Evolutionary conservation across 1,284 basidiomycete genomes (phyloP), one percentile per base, ranked within the genome.

Genomic region (Inonotus obliquus): DNA sequence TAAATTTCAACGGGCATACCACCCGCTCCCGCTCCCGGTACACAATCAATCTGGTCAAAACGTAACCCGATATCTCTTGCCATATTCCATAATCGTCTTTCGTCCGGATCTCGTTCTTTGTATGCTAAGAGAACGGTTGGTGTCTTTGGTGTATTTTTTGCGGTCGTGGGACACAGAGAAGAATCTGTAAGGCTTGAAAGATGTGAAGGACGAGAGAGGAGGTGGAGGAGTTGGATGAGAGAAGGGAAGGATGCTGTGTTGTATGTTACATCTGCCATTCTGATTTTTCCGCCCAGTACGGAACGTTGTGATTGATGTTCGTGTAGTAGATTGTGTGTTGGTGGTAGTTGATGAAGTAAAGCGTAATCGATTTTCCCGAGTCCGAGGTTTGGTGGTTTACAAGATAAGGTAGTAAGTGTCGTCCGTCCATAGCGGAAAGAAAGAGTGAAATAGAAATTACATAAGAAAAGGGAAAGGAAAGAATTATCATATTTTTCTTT

Each of bases 221-320:
- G 4, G 9, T 32, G 4, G 32, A 91, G 71, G 0, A 86, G 89
- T 32, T 74, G 72, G 19, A 87, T 73, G 44, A 92, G 80, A 0
- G 86, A 76, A 4, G 87, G 82, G 73, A 95, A 96, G 1, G 91
- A 91, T 0, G 85, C 75, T 0, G 90, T 92, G 74, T 95, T 95
- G 76, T 95, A 95, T 0, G 92, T 88, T 9, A 95, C 91, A 69
- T 96, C 93, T 13, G 92, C 91, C 83, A 94, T 92, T 60, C 92
- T 92, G 9, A n/a, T n/a, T 9, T 9, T 32, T 32, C 32, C 32
- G 9, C 9, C 4, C 9, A 32, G 4, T 4, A 4, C 32, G 32
- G 32, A 4, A 4, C 32, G 32, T 32, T 32, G 4, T n/a, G n/a
- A n/a, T n/a, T n/a, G n/a, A n/a, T 32, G 32, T 32, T 32, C 32